Base-by-base conservation (phyloP, 139 green algal genomes). In the Parachlorella kessleri region DNA sequence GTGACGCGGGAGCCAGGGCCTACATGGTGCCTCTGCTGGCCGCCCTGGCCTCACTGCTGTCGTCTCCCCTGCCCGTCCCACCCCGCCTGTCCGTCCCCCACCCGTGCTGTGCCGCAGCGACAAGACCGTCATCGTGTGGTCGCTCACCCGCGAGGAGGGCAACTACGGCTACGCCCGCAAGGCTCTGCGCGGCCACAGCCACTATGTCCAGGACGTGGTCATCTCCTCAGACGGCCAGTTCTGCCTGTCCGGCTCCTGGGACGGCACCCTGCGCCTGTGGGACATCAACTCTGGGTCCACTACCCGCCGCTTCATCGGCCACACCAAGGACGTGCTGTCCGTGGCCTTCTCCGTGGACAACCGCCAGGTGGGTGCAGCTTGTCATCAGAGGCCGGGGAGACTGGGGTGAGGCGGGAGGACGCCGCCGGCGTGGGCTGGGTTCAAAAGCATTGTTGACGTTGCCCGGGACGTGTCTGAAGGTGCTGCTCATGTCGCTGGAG, bases 311-410 rank as follows among this genome's bases (percentile, higher is more conserved):
- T 99, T 99, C 83, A 81, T 99, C 63, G 97, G 97, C 70, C 97
- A 99, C 93, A 94, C 85, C 88, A 99, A 99, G 93, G 97, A 99
- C 83, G 97, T 99, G 32, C 92, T 99, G 73, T 96, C 89, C 78
- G 97, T 99, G 0, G 97, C 97, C 59, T 99, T 99, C 94, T 98
- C 92, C 64, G 94, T 97, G n/a, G 97, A 99, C 92, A 99, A 99
- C 94, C 89, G 97, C 78, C 94, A 97, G 92, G 92, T 95, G 38
- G 6, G 54, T 59, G 48, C 48, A n/a, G n/a, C n/a, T n/a, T n/a
- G n/a, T n/a, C n/a, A n/a, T n/a, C n/a, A n/a, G n/a, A n/a, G n/a
- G n/a, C n/a, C n/a, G n/a, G n/a, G n/a, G n/a, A n/a, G n/a, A n/a
- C n/a, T n/a, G n/a, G n/a, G n/a, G n/a, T n/a, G n/a, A n/a, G n/a